Percentiles rank a stretch among this genome's conserved stretches.
phyloP scores from a whole-genome alignment of 2,329 filamentous ascomycete genomes.

The Verticillium klebahnii region DNA sequence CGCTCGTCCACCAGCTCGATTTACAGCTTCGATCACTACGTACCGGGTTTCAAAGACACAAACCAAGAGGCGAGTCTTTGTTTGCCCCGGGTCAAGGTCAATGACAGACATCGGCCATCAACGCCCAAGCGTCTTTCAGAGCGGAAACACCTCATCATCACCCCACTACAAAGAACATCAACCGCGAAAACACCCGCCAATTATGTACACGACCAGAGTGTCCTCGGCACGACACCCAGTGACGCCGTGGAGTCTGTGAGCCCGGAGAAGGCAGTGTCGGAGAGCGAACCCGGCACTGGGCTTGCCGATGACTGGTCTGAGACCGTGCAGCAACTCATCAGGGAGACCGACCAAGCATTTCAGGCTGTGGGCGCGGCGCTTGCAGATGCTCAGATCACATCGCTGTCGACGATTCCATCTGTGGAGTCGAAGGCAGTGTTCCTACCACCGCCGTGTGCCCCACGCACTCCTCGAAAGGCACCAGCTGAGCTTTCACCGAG shows the following conservation, averaged over 20 bases:
- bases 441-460: slow-evolving; percentile 2
- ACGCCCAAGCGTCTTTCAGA: slow-evolving; percentile 13
- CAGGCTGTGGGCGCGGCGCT: slow-evolving; percentile 37
- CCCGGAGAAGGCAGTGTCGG: not conserved
- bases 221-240: not conserved
- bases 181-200: not conserved
- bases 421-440: not conserved
- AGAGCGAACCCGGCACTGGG: slow-evolving; percentile 3
- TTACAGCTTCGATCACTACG: slow-evolving; percentile 31
- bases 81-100: slow-evolving; percentile 15
- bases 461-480: slow-evolving; percentile 10
- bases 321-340: slow-evolving; percentile 39
- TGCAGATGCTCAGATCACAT: slow-evolving; percentile 18
- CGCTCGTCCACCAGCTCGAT: slow-evolving; percentile 41
- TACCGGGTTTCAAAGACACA: slow-evolving; percentile 16
- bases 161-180: slow-evolving; percentile 4
- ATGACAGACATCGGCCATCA: slow-evolving; percentile 2
- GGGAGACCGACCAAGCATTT: slow-evolving; percentile 47
- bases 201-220: not conserved
- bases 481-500: slow-evolving; percentile 4
- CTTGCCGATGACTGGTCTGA: slow-evolving; percentile 22
- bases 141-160: slow-evolving; percentile 9
- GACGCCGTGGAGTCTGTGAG: not conserved
- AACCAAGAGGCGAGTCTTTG: slow-evolving; percentile 28
- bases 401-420: not conserved